Base-by-base conservation (phyloP, 345 rosid species). In the Microcos paniculata region DNA sequence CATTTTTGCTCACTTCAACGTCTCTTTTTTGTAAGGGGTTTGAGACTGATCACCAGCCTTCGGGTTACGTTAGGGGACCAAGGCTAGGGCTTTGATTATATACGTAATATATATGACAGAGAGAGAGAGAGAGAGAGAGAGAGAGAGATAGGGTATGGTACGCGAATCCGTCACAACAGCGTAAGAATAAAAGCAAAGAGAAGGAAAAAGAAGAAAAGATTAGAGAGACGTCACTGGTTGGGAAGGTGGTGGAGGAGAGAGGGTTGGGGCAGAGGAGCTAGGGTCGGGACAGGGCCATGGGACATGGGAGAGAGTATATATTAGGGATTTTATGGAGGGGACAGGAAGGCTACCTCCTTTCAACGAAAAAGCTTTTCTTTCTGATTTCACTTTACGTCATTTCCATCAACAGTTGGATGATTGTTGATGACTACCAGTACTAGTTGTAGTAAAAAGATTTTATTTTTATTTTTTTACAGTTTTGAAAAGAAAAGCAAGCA, bases 351-450 rank as follows among this genome's bases (percentile, higher is more conserved):
- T 26, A 59, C 63, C 61, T 72, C 46, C 46, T 33, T 62, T 77
- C 26, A 26, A 43, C 31, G 21, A 33, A 16, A 63, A 35, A 73
- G 57, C 64, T 24, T 71, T 58, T 49, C 18, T 23, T 46, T 63
- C 58, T 30, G 38, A 63, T 33, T 33, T 72, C 68, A 74, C 84
- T 81, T 81, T 81, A 81, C 80, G 81, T 81, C 84, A 73, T 81
- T 77, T 81, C 84, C 23, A 77, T 70, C 78, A 68, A 81, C 80
- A 77, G 84, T 73, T 24, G 52, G 71, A 64, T 77, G 80, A 72
- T 73, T 3, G 6, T 35, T 35, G 40, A 35, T 35, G 6, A 7
- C 40, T 35, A 35, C 6, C 40, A 35, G n/a, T n/a, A n/a, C n/a
- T n/a, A n/a, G n/a, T n/a, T n/a, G n/a, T n/a, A n/a, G n/a, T n/a